These are phyloP conservation scores for Hypsizygus ulmarius DNA, from an alignment of 1,284 basidiomycete genomes.

Conservation along the genomic window DNA sequence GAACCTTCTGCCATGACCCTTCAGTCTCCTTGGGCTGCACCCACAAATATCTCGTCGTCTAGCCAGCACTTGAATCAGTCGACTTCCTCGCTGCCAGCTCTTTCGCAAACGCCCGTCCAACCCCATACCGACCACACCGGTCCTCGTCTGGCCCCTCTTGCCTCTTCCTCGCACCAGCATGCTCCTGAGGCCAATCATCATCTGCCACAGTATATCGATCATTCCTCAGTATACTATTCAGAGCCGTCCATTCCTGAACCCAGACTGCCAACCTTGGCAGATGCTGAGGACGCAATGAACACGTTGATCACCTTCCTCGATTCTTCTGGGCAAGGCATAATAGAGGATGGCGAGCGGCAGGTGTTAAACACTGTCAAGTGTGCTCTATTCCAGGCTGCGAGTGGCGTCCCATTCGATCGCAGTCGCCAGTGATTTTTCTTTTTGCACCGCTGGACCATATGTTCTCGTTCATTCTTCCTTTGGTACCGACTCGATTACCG, in stretches of 20 bases:
- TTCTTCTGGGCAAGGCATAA: conserved; percentile 37
- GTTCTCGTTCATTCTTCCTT: too few relatives aligned
- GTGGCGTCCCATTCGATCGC: conserved; percentile 38
- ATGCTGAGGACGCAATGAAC: conserved; percentile 52
- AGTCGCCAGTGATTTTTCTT: conserved; percentile 8
- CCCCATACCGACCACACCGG: neutral
- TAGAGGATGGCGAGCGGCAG: conserved; percentile 41
- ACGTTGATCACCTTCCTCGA: conserved; percentile 51
- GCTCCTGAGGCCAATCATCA: neutral
- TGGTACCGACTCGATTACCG: too few relatives aligned
- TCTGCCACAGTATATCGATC: conserved; percentile 9
- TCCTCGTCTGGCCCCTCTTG: neutral
- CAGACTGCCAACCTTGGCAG: conserved; percentile 35
- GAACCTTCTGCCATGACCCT: conserved; percentile 11
- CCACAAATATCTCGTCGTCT: conserved; percentile 11
- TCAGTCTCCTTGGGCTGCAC: conserved; percentile 20
- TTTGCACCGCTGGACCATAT: neutral
- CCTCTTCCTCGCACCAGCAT: conserved; percentile 8
- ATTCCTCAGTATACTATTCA: conserved; percentile 24
- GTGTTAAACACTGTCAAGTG: conserved; percentile 44
- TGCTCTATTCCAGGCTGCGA: conserved; percentile 45
- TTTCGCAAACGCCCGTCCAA: conserved; percentile 1
- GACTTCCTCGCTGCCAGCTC: conserved; percentile 7
- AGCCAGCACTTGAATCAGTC: conserved; percentile 24
- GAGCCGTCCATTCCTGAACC: conserved; percentile 26